phyloP scores from a whole-genome alignment of 164 flowering plant species.

The Taxillus chinensis region DNA sequence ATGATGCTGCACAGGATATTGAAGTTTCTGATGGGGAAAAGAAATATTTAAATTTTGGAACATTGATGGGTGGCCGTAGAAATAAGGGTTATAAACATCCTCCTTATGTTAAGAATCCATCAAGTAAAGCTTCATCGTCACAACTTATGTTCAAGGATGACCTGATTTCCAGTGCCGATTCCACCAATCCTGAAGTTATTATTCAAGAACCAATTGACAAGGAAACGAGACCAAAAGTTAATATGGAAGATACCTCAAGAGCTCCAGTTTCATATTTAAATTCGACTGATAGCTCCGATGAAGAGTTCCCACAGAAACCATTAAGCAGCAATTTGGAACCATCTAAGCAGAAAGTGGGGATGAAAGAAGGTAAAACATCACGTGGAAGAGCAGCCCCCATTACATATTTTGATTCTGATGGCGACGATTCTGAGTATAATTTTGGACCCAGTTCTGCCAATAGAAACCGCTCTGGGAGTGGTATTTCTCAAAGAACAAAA shows the following conservation, averaged over 20 bases:
- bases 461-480: constrained; percentile 15
- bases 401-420: constrained; percentile 26
- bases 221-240: constrained; percentile 8
- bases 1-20: constrained; percentile 11
- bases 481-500: constrained; percentile 50
- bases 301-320: constrained; percentile 15
- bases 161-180: constrained; percentile 9
- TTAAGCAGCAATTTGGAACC: constrained; percentile 7
- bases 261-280: constrained; percentile 7
- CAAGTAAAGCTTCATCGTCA: constrained; percentile 16
- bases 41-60: constrained; percentile 35
- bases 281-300: constrained; percentile 21
- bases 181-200: constrained; percentile 7
- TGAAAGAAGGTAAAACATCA: constrained; percentile 7
- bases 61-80: constrained; percentile 59
- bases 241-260: constrained; percentile 13
- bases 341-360: constrained; percentile 1
- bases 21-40: constrained; percentile 19
- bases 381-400: constrained; percentile 13
- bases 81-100: constrained; percentile 50
- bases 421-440: constrained; percentile 28
- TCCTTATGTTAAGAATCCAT: constrained; percentile 27
- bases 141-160: constrained; percentile 13
- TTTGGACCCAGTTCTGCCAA: constrained; percentile 12
- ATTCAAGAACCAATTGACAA: constrained; percentile 11